These are phyloP conservation scores for Cyberlindnera xylosilytica DNA, from an alignment of 805 yeast genomes.

Conservation along the genomic window DNA sequence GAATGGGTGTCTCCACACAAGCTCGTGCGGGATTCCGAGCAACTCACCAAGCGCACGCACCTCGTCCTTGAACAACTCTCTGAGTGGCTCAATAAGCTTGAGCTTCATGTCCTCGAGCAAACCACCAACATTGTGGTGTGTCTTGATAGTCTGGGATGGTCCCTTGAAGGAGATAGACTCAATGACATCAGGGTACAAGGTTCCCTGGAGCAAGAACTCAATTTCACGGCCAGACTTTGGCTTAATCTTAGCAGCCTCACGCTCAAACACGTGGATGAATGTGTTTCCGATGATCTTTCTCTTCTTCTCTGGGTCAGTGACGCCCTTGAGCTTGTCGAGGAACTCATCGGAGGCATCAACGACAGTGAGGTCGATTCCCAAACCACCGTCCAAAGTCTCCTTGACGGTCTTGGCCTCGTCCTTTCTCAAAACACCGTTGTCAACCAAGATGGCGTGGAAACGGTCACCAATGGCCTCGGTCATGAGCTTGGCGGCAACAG, in stretches of 20 bases:
- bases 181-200: constrained; percentile 96
- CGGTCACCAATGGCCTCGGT: constrained; percentile 97
- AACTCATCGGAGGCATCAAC: constrained; percentile 93
- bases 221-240: constrained; percentile 88
- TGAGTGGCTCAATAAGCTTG: constrained; percentile 95
- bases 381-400: constrained; percentile 85
- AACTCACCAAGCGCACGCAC: constrained; percentile 95
- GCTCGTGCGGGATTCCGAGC: constrained; percentile 91
- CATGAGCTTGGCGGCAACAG: constrained; percentile 98
- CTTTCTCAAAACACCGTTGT: constrained; percentile 95
- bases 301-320: constrained; percentile 98
- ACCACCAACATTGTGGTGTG: constrained; percentile 99
- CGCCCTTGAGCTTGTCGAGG: constrained; percentile 81
- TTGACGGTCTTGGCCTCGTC: constrained; percentile 90
- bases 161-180: constrained; percentile 99
- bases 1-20: constrained; percentile 99
- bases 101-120: constrained; percentile 96
- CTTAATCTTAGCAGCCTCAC: constrained; percentile 87
- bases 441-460: constrained; percentile 97
- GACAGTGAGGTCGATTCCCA: constrained; percentile 92
- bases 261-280: constrained; percentile 94
- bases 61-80: constrained; percentile 98
- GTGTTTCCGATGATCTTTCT: constrained; percentile 98
- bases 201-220: constrained; percentile 93
- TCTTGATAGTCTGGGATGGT: constrained; percentile 98